A percentile compares a stretch with the other conserved stretches of the same genome.
phyloP scores from a whole-genome alignment of 345 rosid genomes.

The Sonneratia caseolaris region DNA sequence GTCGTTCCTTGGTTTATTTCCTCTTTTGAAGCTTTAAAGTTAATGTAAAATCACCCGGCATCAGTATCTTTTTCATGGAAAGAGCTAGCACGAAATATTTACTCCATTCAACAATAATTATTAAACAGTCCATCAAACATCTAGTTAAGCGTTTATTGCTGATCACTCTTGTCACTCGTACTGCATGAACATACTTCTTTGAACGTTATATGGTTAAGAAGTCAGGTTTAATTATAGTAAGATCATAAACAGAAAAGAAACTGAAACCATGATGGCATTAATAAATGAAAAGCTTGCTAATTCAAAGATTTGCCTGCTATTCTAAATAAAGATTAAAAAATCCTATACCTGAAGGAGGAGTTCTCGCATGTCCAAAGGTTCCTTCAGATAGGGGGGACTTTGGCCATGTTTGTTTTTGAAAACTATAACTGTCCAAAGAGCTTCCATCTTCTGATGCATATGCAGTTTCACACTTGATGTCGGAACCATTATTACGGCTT shows the following conservation, averaged over 20 bases:
- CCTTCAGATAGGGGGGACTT: constrained; percentile 64
- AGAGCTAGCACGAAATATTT: neutral
- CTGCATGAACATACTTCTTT: neutral
- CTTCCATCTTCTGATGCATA: constrained; percentile 66
- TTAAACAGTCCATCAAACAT: too few species aligned
- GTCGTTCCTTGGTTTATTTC: too few species aligned
- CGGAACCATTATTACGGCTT: constrained; percentile 44
- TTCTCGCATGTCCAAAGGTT: constrained; percentile 23
- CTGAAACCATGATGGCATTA: too few species aligned
- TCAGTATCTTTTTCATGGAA: neutral
- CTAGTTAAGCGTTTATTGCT: neutral
- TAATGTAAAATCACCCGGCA: neutral
- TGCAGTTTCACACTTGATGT: constrained; percentile 48
- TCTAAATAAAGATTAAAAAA: neutral
- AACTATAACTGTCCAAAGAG: constrained; percentile 45
- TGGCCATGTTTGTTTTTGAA: constrained; percentile 38
- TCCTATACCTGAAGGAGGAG: constrained; percentile 62
- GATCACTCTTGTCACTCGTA: neutral
- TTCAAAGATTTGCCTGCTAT: neutral
- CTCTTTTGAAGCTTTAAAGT: too few species aligned
- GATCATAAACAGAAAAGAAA: neutral
- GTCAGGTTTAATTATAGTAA: neutral
- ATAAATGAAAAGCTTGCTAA: neutral
- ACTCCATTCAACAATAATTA: neutral
- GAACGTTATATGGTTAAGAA: neutral